Conservation (phyloP, 2,329 filamentous ascomycete genomes). For the Metarhizium robertsii region DNA sequence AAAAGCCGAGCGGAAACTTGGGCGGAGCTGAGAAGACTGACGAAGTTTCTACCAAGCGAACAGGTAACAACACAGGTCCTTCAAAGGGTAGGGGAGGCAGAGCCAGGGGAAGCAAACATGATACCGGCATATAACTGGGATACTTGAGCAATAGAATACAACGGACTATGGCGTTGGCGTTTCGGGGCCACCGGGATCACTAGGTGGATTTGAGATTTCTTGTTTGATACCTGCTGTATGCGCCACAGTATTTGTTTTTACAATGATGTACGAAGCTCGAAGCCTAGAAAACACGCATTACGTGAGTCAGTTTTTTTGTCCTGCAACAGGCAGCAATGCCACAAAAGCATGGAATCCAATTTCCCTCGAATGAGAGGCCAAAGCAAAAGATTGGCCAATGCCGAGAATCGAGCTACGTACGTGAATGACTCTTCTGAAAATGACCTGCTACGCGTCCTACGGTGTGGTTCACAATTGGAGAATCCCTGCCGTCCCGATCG, state of each 20-base stretch:
- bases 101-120: conserved; percentile 5
- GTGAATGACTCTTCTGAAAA: background rate
- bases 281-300: background rate
- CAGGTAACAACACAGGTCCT: background rate
- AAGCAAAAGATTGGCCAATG: background rate
- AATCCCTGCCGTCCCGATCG: background rate
- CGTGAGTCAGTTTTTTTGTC: background rate
- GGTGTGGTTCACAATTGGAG: background rate
- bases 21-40: conserved; percentile 11
- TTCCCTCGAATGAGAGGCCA: background rate
- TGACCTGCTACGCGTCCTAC: background rate
- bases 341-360: background rate
- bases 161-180: background rate
- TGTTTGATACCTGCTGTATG: background rate
- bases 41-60: conserved; percentile 7
- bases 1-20: conserved; percentile 9
- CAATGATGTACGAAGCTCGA: background rate
- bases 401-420: background rate
- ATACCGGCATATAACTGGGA: background rate
- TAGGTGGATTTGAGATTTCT: background rate
- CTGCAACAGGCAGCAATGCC: background rate
- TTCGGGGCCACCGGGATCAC: background rate
- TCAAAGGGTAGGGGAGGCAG: background rate
- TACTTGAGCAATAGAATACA: background rate
- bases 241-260: background rate